Evolutionary conservation across 192 early-diverging fungal species (phyloP).

Genomic region (Linnemannia elongata): DNA sequence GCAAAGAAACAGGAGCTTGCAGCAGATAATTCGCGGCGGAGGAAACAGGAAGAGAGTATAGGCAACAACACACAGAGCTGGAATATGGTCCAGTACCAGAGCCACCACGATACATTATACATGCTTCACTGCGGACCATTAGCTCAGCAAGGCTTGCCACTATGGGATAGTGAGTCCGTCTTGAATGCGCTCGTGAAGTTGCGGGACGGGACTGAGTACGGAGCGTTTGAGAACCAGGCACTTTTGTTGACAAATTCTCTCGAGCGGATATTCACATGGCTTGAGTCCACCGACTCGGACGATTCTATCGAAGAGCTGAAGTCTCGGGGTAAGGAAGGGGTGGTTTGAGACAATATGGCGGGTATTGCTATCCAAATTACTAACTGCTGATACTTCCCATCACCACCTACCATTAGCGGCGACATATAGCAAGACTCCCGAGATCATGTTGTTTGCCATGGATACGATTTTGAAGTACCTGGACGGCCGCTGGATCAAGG

Average conservation of each 20-base stretch:
- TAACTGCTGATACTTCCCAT: neutral
- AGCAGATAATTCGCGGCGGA: constrained; percentile 2
- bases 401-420: constrained; percentile 7
- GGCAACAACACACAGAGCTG: neutral
- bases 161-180: constrained; percentile 38
- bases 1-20: constrained; percentile 16
- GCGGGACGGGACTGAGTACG: constrained; percentile 19
- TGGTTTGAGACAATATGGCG: neutral
- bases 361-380: neutral
- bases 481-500: constrained; percentile 47
- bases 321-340: constrained; percentile 12
- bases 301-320: constrained; percentile 39
- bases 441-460: constrained; percentile 28
- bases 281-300: constrained; percentile 13
- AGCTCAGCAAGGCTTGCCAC: neutral
- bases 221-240: constrained; percentile 35
- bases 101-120: constrained; percentile 27
- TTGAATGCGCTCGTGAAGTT: constrained; percentile 32
- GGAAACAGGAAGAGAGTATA: neutral
- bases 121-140: constrained; percentile 49
- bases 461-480: constrained; percentile 33
- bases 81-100: neutral
- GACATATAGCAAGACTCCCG: constrained; percentile 28
- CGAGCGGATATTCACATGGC: constrained; percentile 47
- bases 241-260: constrained; percentile 38